Base-by-base conservation (phyloP, 306 rosid species). In the Astragalus membranaceus region DNA sequence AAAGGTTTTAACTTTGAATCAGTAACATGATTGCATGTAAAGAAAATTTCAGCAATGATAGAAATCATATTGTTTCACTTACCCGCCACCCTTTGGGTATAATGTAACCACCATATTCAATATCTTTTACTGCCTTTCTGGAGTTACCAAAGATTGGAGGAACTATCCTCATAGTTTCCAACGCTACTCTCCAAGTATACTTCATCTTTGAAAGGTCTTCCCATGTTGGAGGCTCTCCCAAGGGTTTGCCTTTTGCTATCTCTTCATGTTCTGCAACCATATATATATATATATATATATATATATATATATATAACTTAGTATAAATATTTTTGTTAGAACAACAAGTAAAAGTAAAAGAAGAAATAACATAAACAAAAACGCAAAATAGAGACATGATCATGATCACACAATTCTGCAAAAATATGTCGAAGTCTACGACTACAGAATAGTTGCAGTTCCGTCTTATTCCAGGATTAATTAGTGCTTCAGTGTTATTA, bases 81-180 rank as follows among this genome's bases (percentile, higher is more conserved):
- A 92, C 98, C 69, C 86, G 96, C 98, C 96, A 92, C 60, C 96
- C 98, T 80, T 89, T 83, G 4, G 95, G 98, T 50, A 92, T 88
- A 37, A 78, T 49, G 73, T 86, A 88, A 41, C 86, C 95, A 44
- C 54, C 85, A 8, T 65, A 89, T 55, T 92, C 87, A 30, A 86
- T 77, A 66, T 86, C 95, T 79, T 76, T 64, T 8, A 64, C 2
- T 7, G 91, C 88, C 54, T 53, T 81, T 61, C 88, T 80, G 76
- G 88, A 85, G 67, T 82, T 64, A 62, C 89, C 89, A 64, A 85
- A 88, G 17, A 88, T 1, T 3, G 92, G 98, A 80, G 96, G 89
- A 78, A 80, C 14, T 33, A 82, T 32, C 48, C 96, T 85, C 36
- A 92, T 72, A 42, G 88, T 89, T 75, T 92, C 96, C 81, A 63